Evolutionary conservation across 352 stramenopile genomes (phyloP), one percentile per base, ranked within the genome.

Genomic region (Phytopythium boreale): DNA sequence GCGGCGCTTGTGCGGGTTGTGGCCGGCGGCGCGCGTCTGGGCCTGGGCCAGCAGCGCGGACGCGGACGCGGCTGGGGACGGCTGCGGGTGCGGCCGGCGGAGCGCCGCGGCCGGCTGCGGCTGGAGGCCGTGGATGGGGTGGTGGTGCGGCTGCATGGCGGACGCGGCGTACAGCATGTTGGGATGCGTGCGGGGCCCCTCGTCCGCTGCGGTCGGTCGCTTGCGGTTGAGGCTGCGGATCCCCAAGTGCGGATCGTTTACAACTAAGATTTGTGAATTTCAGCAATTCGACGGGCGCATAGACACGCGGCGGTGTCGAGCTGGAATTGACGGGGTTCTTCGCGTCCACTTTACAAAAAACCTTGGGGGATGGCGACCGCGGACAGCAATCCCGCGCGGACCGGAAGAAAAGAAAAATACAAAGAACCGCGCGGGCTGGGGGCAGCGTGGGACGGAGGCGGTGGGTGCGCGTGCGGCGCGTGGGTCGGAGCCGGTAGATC

Each of bases 271-370:
- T n/a, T n/a, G n/a, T n/a, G n/a, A n/a, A n/a, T n/a, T n/a, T n/a
- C n/a, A n/a, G n/a, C 36, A 29, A 27, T 6, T 41, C 24, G 51
- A 8, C 44, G 10, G 24, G 47, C 55, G 55, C 55, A 60, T 60
- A 60, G 55, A 60, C 37, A 60, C 55, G 55, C 55, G 55, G 31
- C 34, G 50, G 36, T n/a, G 55, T 46, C n/a, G 55, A 31, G 22
- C 55, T 34, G 55, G 55, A 60, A 19, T 60, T 60, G 55, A 60
- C 55, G 52, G 7, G 22, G 31, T 31, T 15, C n/a, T 34, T 10
- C n/a, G 47, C 51, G 34, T 60, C 55, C 55, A 60, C 36, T 60
- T 60, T 37, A 60, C 55, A 29, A 51, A 51, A 49, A 29, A 29
- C n/a, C 44, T 51, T 22, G 20, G 44, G n/a, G 44, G n/a, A 51